Evolutionary conservation across 306 rosid species (phyloP), one percentile per base, ranked within the genome.

Genomic region (Psophocarpus tetragonolobus): DNA sequence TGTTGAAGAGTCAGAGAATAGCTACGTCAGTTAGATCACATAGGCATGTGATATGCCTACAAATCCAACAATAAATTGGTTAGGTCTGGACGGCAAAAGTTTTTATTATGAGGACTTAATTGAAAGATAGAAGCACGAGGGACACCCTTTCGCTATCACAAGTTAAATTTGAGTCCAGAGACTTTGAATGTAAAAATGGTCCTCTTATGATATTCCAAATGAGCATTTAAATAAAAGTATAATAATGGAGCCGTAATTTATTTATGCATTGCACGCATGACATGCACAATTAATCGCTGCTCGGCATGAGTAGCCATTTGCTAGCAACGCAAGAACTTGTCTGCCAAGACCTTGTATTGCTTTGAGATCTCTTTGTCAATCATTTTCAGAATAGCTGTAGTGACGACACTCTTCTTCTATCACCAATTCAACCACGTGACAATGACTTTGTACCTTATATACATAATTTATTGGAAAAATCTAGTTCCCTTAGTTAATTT

Each of bases 171-270:
- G 2, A 35, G 78, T 79, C 83, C 33, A 79, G 73, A 62, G 66
- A 62, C 83, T 24, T 79, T 47, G 83, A 79, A 71, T 71, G 73
- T 71, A n/a, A 35, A 60, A 35, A 26, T 79, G 78, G 78, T 61
- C 57, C 77, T 71, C 63, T 30, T 36, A 1, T 36, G n/a, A n/a
- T n/a, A n/a, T n/a, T n/a, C n/a, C n/a, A n/a, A n/a, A n/a, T n/a
- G n/a, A n/a, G 71, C 69, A 29, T 42, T 57, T 29, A 20, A 10
- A 12, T 12, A 50, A 67, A 69, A 42, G 76, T 39, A 18, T 27
- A 23, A 39, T 35, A 23, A 35, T 41, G 47, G n/a, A 54, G 35
- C 41, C 68, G 60, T 27, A 47, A 32, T 32, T 18, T 64, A 10
- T n/a, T 1, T 63, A 8, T 33, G 15, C 9, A n/a, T 33, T n/a